phyloP scores from a whole-genome alignment of 768 basidiomycete species.

The Lepiota venenata region DNA sequence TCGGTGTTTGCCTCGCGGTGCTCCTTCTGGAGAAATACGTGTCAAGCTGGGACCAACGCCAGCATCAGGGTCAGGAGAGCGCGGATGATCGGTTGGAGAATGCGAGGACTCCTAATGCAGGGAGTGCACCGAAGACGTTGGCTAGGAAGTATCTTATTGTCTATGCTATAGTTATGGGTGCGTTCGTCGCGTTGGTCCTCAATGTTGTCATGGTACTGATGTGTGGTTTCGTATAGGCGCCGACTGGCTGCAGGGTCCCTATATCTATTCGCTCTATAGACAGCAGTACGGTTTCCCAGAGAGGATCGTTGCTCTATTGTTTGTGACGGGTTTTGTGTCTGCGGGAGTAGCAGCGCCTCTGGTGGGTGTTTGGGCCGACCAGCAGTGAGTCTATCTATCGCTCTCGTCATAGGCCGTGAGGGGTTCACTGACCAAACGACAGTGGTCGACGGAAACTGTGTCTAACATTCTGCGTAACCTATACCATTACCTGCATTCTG shows the following conservation, averaged over 20 bases:
- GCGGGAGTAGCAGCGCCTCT: slow-evolving; percentile 68
- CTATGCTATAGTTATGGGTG: slow-evolving; percentile 74
- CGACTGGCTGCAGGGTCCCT: slow-evolving; percentile 81
- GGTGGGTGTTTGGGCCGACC: slow-evolving; percentile 76
- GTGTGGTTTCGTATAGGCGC: slow-evolving; percentile 43
- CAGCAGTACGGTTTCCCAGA: slow-evolving; percentile 67
- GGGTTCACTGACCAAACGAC: not conserved
- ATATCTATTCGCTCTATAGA: slow-evolving; percentile 70
- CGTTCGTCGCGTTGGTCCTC: slow-evolving; percentile 17
- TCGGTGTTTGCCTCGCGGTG: slow-evolving; percentile 18
- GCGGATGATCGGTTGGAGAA: slow-evolving; percentile 20
- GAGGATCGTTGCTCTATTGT: slow-evolving; percentile 62
- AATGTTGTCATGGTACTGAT: slow-evolving; percentile 1
- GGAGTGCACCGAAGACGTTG: slow-evolving; percentile 16
- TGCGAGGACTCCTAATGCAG: slow-evolving; percentile 1
- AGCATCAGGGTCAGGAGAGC: slow-evolving; percentile 8
- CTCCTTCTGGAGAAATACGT: slow-evolving; percentile 20
- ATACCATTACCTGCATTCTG: slow-evolving; percentile 55
- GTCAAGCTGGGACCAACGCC: not conserved
- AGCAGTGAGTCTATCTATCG: slow-evolving; percentile 45
- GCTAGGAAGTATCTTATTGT: slow-evolving; percentile 56
- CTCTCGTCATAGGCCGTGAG: not conserved
- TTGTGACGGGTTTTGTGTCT: slow-evolving; percentile 74
- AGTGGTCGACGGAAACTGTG: slow-evolving; percentile 70
- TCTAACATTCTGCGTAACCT: slow-evolving; percentile 68